Conservation (phyloP, 177 flowering plant genomes). For the Telopea speciosissima region DNA sequence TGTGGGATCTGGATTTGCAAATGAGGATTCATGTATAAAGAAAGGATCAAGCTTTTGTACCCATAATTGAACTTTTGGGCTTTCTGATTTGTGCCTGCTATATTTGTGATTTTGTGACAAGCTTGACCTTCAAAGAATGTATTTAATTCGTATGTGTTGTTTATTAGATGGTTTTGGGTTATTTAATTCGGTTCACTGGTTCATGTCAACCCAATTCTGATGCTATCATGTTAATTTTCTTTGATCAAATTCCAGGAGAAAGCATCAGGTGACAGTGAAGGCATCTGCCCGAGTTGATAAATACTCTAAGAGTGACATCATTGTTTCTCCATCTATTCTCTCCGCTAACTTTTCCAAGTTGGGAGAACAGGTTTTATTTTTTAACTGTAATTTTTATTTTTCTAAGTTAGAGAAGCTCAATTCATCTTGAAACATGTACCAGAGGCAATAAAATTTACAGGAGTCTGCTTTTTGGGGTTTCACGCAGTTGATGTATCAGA, state of each 20-base stretch:
- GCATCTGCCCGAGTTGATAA: conserved; percentile 84
- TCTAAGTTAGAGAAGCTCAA: too few relatives aligned
- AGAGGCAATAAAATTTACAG: not conserved
- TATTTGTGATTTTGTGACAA: conserved; percentile 23
- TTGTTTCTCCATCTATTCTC: conserved; percentile 95
- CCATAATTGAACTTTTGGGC: not conserved
- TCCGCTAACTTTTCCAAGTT: conserved; percentile 94
- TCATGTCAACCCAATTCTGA: not conserved
- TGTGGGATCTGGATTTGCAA: too few relatives aligned
- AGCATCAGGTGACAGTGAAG: conserved; percentile 44
- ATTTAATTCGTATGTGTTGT: not conserved
- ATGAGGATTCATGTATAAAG: not conserved
- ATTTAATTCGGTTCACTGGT: not conserved
- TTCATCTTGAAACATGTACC: not conserved
- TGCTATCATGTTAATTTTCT: not conserved
- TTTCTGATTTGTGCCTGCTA: not conserved
- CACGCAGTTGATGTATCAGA: not conserved
- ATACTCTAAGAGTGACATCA: conserved; percentile 85
- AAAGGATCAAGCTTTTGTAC: not conserved
- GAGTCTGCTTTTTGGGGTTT: not conserved
- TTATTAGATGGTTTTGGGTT: not conserved
- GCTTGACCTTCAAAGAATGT: conserved; percentile 1
- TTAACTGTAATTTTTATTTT: not conserved
- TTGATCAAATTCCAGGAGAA: conserved; percentile 47
- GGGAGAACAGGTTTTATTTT: conserved; percentile 80